These are phyloP conservation scores for Daldinia sp. DNA, from an alignment of 2,329 filamentous ascomycete species.

Conservation along the genomic window DNA sequence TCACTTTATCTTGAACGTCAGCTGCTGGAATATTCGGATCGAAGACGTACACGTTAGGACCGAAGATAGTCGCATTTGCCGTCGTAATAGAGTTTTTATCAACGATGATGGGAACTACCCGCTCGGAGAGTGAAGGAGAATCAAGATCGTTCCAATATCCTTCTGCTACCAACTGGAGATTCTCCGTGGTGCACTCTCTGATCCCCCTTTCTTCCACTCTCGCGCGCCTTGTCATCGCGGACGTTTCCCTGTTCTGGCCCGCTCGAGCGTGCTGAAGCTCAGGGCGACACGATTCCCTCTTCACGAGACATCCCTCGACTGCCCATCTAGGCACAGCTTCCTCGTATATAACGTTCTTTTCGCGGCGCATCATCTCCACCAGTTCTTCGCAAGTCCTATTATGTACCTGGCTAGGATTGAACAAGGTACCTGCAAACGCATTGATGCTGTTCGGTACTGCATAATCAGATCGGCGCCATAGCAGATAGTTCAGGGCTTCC, in stretches of 20 bases:
- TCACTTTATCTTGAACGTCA: constrained; percentile 49
- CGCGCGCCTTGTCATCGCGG: constrained; percentile 10
- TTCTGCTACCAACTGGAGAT: constrained; percentile 28
- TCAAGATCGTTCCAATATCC: constrained; percentile 25
- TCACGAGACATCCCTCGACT: constrained; percentile 34
- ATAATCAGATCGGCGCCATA: constrained; percentile 26
- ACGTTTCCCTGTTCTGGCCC: neutral
- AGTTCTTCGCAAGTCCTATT: constrained; percentile 29
- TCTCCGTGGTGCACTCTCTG: constrained; percentile 24
- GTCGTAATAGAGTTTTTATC: constrained; percentile 23
- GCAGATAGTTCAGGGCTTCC: constrained; percentile 30
- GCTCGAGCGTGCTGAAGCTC: constrained; percentile 13
- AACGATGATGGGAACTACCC: constrained; percentile 4
- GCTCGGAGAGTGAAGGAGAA: constrained; percentile 7
- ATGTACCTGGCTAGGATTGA: constrained; percentile 15
- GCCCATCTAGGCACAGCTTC: constrained; percentile 36
- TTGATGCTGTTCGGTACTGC: constrained; percentile 22
- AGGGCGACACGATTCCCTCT: constrained; percentile 27
- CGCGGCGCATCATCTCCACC: constrained; percentile 31
- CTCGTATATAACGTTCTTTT: constrained; percentile 30
- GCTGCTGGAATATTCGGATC: constrained; percentile 48
- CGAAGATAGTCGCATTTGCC: constrained; percentile 50
- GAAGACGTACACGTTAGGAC: constrained; percentile 52
- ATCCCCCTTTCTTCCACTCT: constrained; percentile 29
- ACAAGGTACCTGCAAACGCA: constrained; percentile 24